Conservation (phyloP, 2,329 filamentous ascomycete species). For the Botrytis elliptica region DNA sequence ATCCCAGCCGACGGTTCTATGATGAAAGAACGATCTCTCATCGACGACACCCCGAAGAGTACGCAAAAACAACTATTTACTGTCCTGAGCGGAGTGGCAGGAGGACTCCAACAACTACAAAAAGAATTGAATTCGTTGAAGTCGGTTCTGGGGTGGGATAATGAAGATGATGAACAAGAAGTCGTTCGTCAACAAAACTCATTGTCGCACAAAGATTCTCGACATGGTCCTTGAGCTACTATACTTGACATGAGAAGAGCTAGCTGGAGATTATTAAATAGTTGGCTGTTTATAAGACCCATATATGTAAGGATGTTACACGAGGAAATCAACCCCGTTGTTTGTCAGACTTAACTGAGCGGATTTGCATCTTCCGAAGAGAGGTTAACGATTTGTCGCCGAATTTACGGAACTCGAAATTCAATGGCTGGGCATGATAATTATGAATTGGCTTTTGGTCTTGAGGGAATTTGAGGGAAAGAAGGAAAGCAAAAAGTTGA, state of each 20-base stretch:
- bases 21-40: slow-evolving; percentile 17
- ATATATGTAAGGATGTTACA: background rate
- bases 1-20: background rate
- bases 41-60: slow-evolving; percentile 28
- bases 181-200: background rate
- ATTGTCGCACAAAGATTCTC: background rate
- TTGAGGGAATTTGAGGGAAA: background rate
- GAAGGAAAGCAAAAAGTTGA: background rate
- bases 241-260: background rate
- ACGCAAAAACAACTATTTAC: slow-evolving; percentile 32
- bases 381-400: background rate
- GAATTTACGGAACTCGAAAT: background rate
- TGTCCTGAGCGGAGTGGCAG: slow-evolving; percentile 30
- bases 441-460: background rate
- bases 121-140: slow-evolving; percentile 32
- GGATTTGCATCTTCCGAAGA: background rate
- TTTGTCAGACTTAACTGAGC: background rate
- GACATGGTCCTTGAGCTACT: slow-evolving; percentile 7
- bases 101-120: slow-evolving; percentile 32
- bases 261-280: background rate
- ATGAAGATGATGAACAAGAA: slow-evolving; percentile 20
- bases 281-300: background rate
- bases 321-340: background rate
- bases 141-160: slow-evolving; percentile 31
- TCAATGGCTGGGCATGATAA: background rate